These are phyloP conservation scores for Calonectria honghensis DNA, from an alignment of 2,329 filamentous ascomycete species.

Conservation along the genomic window DNA sequence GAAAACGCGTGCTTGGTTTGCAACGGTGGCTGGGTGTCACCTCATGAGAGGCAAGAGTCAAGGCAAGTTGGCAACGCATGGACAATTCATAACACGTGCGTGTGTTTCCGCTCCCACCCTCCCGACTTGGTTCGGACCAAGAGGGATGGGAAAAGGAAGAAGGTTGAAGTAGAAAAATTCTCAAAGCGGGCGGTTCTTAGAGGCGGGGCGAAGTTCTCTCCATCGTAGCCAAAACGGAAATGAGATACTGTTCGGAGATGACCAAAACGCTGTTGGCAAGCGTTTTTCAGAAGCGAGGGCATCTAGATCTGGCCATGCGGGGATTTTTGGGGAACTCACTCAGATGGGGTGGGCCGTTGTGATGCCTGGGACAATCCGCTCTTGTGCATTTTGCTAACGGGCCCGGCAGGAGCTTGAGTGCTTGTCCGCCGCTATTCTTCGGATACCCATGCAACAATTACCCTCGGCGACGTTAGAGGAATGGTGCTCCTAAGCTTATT, in stretches of 20 bases:
- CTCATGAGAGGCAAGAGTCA: conserved; percentile 6
- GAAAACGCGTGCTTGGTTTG: conserved; percentile 46
- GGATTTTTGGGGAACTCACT: conserved; percentile 44
- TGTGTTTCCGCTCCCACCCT: conserved; percentile 18
- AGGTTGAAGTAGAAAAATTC: not conserved
- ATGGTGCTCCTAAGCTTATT: conserved; percentile 36
- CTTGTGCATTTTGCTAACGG: conserved; percentile 44
- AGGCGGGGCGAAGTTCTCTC: not conserved
- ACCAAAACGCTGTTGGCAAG: conserved; percentile 16
- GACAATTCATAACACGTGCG: conserved; percentile 5
- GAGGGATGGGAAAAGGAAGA: not conserved
- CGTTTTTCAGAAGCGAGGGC: conserved; percentile 35
- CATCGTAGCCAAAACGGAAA: conserved; percentile 25
- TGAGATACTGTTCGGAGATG: conserved; percentile 18
- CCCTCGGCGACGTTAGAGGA: conserved; percentile 26
- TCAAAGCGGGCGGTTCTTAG: not conserved
- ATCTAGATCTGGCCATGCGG: conserved; percentile 49
- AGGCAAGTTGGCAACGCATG: conserved; percentile 2
- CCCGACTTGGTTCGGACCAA: not conserved
- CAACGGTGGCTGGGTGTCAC: conserved; percentile 36
- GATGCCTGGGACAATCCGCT: conserved; percentile 51
- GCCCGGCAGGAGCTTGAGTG: conserved; percentile 31
- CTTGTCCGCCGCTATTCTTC: conserved; percentile 22
- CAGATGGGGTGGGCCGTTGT: conserved; percentile 43
- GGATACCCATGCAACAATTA: conserved; percentile 29